A percentile compares a stretch with the other conserved stretches of the same genome.
phyloP scores from a whole-genome alignment of 345 rosid genomes.

The Corchorus capsularis region DNA sequence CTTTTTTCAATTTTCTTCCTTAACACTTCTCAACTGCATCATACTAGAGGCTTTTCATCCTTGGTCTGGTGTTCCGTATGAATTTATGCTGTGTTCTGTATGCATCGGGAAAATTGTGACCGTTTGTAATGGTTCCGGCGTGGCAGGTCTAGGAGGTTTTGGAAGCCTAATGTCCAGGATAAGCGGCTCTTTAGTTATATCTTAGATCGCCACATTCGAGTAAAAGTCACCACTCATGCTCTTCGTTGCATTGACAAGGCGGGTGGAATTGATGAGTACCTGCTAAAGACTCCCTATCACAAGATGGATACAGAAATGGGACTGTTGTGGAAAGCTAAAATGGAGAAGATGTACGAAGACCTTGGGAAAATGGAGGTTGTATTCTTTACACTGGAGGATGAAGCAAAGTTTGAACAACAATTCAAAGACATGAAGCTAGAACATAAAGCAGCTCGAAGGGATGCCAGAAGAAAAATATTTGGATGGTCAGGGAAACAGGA shows the following conservation, averaged over 20 bases:
- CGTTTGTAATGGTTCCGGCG: constrained; percentile 6
- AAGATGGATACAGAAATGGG: constrained; percentile 97
- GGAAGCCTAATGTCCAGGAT: constrained; percentile 96
- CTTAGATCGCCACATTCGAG: constrained; percentile 81
- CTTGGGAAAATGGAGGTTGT: constrained; percentile 76
- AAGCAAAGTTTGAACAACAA: constrained; percentile 72
- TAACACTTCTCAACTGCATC: not conserved
- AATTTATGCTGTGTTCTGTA: not conserved
- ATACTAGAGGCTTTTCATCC: not conserved
- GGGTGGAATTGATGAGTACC: constrained; percentile 96
- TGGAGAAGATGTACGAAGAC: constrained; percentile 85
- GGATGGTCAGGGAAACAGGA: constrained; percentile 40
- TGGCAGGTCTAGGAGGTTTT: constrained; percentile 70
- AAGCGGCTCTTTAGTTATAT: constrained; percentile 93
- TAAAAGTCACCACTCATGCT: constrained; percentile 91
- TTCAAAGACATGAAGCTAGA: constrained; percentile 74
- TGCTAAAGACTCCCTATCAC: constrained; percentile 88
- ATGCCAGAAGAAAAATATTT: constrained; percentile 57
- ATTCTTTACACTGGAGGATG: constrained; percentile 73
- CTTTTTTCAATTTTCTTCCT: not conserved
- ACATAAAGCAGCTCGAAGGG: constrained; percentile 64
- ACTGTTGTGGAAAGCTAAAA: constrained; percentile 85
- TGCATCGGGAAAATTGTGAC: constrained; percentile 14
- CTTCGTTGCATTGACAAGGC: constrained; percentile 98
- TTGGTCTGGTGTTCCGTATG: not conserved